These are phyloP conservation scores for Oryza rufipogon DNA, from an alignment of 176 grass and related monocot species.

Conservation along the genomic window DNA sequence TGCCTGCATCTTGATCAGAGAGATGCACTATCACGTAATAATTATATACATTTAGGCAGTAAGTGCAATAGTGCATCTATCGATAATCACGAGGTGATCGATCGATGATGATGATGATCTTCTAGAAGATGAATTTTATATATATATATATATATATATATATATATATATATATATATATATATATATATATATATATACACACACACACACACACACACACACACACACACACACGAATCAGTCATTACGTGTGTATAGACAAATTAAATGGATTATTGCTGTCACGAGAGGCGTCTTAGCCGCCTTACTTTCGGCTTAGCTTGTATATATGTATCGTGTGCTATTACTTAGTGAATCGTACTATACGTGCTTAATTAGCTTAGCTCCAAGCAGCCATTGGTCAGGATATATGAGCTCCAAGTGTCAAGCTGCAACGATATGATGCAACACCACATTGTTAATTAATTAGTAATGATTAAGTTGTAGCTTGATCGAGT, in stretches of 20 bases:
- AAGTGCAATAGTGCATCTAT: background rate
- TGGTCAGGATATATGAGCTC: background rate
- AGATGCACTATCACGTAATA: background rate
- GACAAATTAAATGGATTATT: background rate
- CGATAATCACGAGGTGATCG: background rate
- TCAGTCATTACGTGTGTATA: background rate
- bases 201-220: background rate
- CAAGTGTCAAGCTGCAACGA: background rate
- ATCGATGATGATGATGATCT: background rate
- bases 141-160: background rate
- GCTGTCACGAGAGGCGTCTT: background rate
- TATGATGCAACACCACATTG: background rate
- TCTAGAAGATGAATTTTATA: background rate
- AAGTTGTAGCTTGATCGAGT: background rate
- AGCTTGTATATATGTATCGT: background rate
- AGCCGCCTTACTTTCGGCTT: background rate
- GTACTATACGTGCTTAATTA: background rate
- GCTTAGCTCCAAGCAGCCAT: background rate
- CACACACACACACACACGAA: background rate
- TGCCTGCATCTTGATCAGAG: no score
- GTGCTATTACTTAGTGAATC: background rate
- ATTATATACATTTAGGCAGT: background rate
- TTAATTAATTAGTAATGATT: background rate
- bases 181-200: background rate
- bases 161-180: background rate